Base-by-base conservation (phyloP, 352 stramenopile species). In the Pythium biforme region DNA sequence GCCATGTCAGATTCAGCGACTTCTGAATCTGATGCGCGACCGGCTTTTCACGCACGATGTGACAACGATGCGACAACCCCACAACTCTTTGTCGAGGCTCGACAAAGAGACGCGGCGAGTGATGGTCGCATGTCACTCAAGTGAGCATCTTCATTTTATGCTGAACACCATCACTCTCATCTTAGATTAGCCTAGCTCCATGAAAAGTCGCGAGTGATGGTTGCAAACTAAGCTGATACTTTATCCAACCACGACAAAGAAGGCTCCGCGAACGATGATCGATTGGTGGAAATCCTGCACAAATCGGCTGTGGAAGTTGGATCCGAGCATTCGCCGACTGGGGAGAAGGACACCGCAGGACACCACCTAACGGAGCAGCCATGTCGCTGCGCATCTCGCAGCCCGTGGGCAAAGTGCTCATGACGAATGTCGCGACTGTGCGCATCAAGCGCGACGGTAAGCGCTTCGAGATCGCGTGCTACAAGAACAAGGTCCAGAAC, bases 401-500 rank as follows among this genome's bases (percentile, higher is more conserved):
- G 74, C 85, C 87, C 45, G 81, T 95, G 64, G 82, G 81, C 68
- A 90, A 95, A 69, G 83, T 93, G 33, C 64, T 92, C 62, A 83
- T 99, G 57, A 99, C 96, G 22, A 99, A 99, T 71, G 96, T 99
- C 33, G 97, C 96, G 17, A 83, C 99, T 15, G 97, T 99, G 58
- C 84, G 94, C 41, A 88, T 99, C 48, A 93, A 98, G 61, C 95
- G 93, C 47, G 75, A 79, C 43, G 96, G 96, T n/a, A 97, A 98
- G 70, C 87, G 96, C 43, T 99, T 99, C 73, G 97, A 99, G 77
- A 97, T 99, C 54, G 97, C 97, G 14, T 99, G 96, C 74, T 99
- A 99, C 81, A 95, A 96, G 62, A 99, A 99, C 87, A 99, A 99
- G 76, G 95, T 98, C 29, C 79, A 99, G 27, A 98, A 99, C 79